phyloP scores from a whole-genome alignment of 441 rosid species.

The Geranium incanum region DNA sequence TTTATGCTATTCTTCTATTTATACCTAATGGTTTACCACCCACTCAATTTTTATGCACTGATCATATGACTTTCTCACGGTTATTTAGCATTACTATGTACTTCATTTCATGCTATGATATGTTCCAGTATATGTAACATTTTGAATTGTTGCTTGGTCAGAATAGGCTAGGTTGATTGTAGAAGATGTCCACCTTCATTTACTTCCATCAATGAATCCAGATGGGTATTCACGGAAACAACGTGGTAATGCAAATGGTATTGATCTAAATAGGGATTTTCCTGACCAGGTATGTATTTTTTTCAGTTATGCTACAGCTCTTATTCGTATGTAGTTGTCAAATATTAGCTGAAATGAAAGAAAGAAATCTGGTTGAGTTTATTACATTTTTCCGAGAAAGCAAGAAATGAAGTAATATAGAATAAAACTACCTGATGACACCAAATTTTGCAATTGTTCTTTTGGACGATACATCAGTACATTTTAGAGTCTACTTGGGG shows the following conservation, averaged over 20 bases:
- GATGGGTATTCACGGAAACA: conserved; percentile 69
- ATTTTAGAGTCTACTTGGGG: too few relatives aligned
- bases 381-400: too few relatives aligned
- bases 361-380: too few relatives aligned
- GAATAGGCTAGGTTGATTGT: conserved; percentile 67
- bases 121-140: neutral
- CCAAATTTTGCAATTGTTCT: too few relatives aligned
- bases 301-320: conserved; percentile 9
- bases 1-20: neutral
- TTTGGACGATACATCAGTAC: too few relatives aligned
- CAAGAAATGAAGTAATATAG: too few relatives aligned
- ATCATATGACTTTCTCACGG: neutral
- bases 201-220: conserved; percentile 92
- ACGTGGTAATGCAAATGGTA: conserved; percentile 77
- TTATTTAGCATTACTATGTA: neutral
- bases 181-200: conserved; percentile 81
- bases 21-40: neutral
- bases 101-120: neutral
- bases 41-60: neutral
- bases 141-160: conserved; percentile 20
- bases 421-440: too few relatives aligned
- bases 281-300: conserved; percentile 77
- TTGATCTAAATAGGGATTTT: conserved; percentile 94
- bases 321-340: neutral
- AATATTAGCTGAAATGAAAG: neutral